These are phyloP conservation scores for Actinidia chinensis DNA, from an alignment of 179 eudicot genomes.

Conservation along the genomic window DNA sequence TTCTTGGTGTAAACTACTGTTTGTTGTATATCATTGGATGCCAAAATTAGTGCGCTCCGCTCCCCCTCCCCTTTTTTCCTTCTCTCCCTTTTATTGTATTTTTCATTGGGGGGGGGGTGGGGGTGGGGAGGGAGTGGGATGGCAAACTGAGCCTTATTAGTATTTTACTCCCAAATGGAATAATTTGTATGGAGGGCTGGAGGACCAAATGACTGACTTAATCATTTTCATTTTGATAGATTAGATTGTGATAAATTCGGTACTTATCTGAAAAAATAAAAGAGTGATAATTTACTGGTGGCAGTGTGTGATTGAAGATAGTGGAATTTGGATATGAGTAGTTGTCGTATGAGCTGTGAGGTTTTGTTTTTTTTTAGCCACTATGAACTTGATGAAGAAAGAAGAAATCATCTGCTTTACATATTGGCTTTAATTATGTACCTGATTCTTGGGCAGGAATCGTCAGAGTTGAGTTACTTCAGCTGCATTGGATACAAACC, in stretches of 20 bases:
- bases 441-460: slow-evolving; percentile 41
- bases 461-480: slow-evolving; percentile 52
- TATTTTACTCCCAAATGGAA: background rate
- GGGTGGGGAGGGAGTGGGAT: too few species aligned
- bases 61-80: too few species aligned
- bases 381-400: slow-evolving; percentile 5
- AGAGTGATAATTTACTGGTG: background rate
- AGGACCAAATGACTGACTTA: background rate
- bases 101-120: too few species aligned
- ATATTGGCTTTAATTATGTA: background rate
- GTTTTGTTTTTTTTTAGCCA: background rate
- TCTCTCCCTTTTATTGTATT: too few species aligned
- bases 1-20: background rate
- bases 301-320: background rate
- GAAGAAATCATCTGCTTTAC: background rate
- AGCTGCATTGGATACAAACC: slow-evolving; percentile 39
- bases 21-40: background rate
- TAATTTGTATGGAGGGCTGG: background rate
- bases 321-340: too few species aligned
- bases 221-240: background rate
- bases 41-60: too few species aligned
- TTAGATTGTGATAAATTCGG: background rate
- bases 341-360: background rate
- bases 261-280: background rate
- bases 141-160: too few species aligned